Conservation (phyloP, 371 early-diverging fungal species). For the Mortierella polycephala region DNA sequence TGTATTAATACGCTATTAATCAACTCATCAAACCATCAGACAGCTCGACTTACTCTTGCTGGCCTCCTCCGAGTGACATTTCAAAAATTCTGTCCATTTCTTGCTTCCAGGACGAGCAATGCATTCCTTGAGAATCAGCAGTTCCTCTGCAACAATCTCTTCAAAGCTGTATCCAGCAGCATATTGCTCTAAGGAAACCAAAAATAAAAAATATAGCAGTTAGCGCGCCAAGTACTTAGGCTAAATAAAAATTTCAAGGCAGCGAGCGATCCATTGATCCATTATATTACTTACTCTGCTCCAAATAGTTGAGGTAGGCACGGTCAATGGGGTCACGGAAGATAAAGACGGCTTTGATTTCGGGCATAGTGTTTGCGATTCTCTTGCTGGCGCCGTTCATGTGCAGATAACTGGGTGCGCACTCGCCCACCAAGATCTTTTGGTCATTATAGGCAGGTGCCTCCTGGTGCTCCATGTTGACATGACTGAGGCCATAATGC, state of each 20-base stretch:
- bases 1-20: neutral
- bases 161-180: slow-evolving; percentile 52
- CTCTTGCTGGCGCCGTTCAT: slow-evolving; percentile 48
- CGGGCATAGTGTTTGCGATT: slow-evolving; percentile 49
- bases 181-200: slow-evolving; percentile 36
- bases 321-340: slow-evolving; percentile 67
- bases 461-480: slow-evolving; percentile 53
- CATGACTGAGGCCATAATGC: slow-evolving; percentile 52
- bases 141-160: slow-evolving; percentile 48
- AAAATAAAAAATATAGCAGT: neutral
- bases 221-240: neutral
- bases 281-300: slow-evolving; percentile 27
- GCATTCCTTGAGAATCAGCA: slow-evolving; percentile 49
- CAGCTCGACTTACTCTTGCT: slow-evolving; percentile 33
- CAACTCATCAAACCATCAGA: neutral
- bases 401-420: slow-evolving; percentile 48
- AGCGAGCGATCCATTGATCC: neutral
- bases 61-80: slow-evolving; percentile 45
- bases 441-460: slow-evolving; percentile 29
- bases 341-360: slow-evolving; percentile 63
- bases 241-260: too few relatives aligned
- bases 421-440: slow-evolving; percentile 49
- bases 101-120: slow-evolving; percentile 46
- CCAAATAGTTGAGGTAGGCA: slow-evolving; percentile 63
- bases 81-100: slow-evolving; percentile 48